These are phyloP conservation scores for Phytopythium cucurbitacearum DNA, from an alignment of 352 stramenopile species.

Conservation along the genomic window DNA sequence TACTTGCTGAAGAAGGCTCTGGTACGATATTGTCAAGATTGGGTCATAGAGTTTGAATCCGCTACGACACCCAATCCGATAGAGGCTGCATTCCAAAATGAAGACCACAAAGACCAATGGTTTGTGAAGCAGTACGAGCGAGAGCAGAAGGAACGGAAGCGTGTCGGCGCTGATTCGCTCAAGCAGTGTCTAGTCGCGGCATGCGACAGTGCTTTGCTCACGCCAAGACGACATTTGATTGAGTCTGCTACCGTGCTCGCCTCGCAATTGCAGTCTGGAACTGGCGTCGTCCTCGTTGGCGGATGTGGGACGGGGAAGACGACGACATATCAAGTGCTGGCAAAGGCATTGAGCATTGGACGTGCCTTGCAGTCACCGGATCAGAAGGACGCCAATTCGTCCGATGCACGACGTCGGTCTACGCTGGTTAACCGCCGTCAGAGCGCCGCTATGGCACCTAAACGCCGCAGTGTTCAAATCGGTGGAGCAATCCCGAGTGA, in stretches of 20 bases:
- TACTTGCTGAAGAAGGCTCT: slow-evolving; percentile 10
- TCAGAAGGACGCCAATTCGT: background rate
- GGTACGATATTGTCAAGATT: background rate
- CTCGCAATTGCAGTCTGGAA: slow-evolving; percentile 8
- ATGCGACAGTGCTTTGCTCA: slow-evolving; percentile 16
- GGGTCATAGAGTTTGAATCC: no score
- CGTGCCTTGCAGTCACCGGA: background rate
- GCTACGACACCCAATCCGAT: no score
- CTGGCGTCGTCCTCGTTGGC: slow-evolving; percentile 21
- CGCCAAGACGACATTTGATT: slow-evolving; percentile 16
- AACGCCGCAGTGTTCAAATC: no score
- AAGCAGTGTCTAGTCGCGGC: slow-evolving; percentile 6
- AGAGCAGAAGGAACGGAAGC: slow-evolving; percentile 1
- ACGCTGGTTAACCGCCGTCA: no score
- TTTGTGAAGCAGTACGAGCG: slow-evolving; percentile 19
- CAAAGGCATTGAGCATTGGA: slow-evolving; percentile 12
- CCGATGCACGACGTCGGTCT: no score
- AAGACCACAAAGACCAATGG: slow-evolving; percentile 10
- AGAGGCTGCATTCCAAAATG: slow-evolving; percentile 5
- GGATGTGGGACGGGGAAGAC: slow-evolving; percentile 32
- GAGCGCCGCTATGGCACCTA: no score
- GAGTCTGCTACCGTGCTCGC: slow-evolving; percentile 10
- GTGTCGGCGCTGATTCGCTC: background rate
- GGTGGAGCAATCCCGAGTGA: background rate
- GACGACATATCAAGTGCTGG: slow-evolving; percentile 26